phyloP scores from a whole-genome alignment of 345 rosid species.

The Kandelia obovata region DNA sequence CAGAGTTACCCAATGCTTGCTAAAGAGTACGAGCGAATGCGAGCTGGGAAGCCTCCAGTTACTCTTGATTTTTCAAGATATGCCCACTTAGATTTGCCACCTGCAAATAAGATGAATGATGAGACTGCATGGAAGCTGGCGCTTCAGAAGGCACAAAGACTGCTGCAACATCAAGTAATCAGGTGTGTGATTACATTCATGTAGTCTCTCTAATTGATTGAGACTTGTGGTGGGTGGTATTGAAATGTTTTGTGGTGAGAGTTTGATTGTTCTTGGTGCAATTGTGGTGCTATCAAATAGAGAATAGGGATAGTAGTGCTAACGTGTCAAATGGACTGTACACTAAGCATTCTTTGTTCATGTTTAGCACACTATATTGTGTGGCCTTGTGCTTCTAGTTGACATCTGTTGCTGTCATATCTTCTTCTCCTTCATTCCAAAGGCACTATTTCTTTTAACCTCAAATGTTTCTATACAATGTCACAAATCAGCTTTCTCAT shows the following conservation, averaged over 20 bases:
- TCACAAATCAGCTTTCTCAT: background rate
- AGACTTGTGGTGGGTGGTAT: background rate
- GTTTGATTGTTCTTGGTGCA: background rate
- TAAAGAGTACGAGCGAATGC: slow-evolving; percentile 86
- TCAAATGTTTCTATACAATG: too few relatives aligned
- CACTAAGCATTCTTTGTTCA: too few relatives aligned
- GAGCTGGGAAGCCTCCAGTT: slow-evolving; percentile 87
- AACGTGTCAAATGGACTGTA: background rate
- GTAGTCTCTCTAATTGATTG: background rate
- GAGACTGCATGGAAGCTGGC: slow-evolving; percentile 85
- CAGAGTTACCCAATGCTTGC: slow-evolving; percentile 84
- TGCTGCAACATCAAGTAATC: slow-evolving; percentile 69
- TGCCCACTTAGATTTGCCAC: slow-evolving; percentile 56
- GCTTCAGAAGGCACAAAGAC: slow-evolving; percentile 75
- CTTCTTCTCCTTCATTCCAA: too few relatives aligned
- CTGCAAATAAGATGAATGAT: slow-evolving; percentile 63
- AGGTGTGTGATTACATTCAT: slow-evolving; percentile 39
- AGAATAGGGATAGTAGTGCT: background rate
- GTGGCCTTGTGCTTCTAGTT: too few relatives aligned
- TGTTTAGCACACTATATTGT: too few relatives aligned
- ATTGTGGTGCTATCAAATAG: background rate
- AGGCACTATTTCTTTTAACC: too few relatives aligned
- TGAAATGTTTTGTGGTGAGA: background rate
- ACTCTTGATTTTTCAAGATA: slow-evolving; percentile 71
- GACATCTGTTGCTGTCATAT: too few relatives aligned